These are phyloP conservation scores for Fusarium subglutinans DNA, from an alignment of 2,329 filamentous ascomycete genomes.

Conservation along the genomic window DNA sequence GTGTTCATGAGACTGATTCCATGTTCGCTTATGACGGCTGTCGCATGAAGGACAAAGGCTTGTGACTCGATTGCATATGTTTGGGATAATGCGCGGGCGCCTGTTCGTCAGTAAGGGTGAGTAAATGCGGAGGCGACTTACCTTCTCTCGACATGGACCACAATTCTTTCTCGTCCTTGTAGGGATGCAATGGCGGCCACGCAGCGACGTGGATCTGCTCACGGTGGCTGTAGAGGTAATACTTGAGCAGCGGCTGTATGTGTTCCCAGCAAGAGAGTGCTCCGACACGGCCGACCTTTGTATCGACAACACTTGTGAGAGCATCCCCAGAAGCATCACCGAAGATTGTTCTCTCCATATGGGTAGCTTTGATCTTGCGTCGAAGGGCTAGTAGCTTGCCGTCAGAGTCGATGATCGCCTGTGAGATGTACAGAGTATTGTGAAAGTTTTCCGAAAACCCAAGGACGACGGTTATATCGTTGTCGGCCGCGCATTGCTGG, in stretches of 20 bases:
- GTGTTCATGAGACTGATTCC: not conserved
- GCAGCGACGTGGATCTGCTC: constrained; percentile 16
- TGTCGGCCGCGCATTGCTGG: constrained; percentile 43
- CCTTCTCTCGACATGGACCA: constrained; percentile 43
- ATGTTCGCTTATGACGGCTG: not conserved
- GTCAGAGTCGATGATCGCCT: constrained; percentile 52
- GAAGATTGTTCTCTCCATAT: constrained; percentile 60
- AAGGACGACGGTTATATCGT: constrained; percentile 51
- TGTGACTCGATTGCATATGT: not conserved
- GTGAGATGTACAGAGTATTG: constrained; percentile 53
- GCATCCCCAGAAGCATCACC: constrained; percentile 48
- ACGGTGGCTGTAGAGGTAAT: not conserved
- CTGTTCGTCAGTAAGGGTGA: not conserved
- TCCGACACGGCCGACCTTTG: constrained; percentile 44
- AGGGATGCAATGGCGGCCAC: constrained; percentile 1
- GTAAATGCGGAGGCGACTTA: not conserved
- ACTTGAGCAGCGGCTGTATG: constrained; percentile 6
- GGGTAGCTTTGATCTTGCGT: constrained; percentile 62
- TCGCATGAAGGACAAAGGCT: not conserved
- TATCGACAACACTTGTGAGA: not conserved
- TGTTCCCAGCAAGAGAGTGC: constrained; percentile 55
- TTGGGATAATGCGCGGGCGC: not conserved
- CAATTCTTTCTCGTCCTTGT: not conserved
- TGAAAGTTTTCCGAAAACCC: constrained; percentile 54
- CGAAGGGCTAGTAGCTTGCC: constrained; percentile 52